Evolutionary conservation across 441 rosid species (phyloP), one percentile per base, ranked within the genome.

Genomic region (Syzygium malaccense): DNA sequence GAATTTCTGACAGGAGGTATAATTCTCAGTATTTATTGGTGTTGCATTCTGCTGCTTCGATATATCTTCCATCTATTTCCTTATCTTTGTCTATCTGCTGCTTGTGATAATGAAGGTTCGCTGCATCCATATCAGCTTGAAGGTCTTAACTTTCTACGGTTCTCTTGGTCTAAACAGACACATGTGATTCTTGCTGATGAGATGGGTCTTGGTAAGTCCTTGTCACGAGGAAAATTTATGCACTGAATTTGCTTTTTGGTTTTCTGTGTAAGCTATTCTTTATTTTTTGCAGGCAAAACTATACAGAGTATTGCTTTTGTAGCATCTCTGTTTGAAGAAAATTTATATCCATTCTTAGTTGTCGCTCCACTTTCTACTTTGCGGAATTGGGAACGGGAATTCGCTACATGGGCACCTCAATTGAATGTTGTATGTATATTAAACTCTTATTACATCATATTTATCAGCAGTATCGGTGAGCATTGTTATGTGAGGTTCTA

Each of bases 131-230:
- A 98, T 93, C 99, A 98, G 93, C 95, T 98, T 88, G 99, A 97
- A 94, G 99, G 99, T 78, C 93, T 98, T 90, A 98, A 98, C 89
- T 98, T 98, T 93, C 88, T 98, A 91, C 96, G 99, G 62, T 98
- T 95, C 92, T 96, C 99, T 32, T 97, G 99, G 98, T 96, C 99
- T 88, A 97, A 97, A 90, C 98, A 96, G 88, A 98, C 99, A 2
- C 99, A 98, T 92, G 99, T 96, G 56, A 97, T 98, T 90, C 99
- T 98, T 90, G 99, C 99, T 86, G 99, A 98, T 95, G 99, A 98
- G 92, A 98, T 98, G 99, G 99, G 99, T 85, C 95, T 98, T 88
- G 99, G 99, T 97, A 92, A 92, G 91, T 91, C 64, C 88, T 90
- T 55, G 57, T 85, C 64, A 30, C 2, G 33, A 89, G 58, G 60